Base-by-base conservation (phyloP, 805 yeast species). In the Wickerhamomyces subpelliculosus region DNA sequence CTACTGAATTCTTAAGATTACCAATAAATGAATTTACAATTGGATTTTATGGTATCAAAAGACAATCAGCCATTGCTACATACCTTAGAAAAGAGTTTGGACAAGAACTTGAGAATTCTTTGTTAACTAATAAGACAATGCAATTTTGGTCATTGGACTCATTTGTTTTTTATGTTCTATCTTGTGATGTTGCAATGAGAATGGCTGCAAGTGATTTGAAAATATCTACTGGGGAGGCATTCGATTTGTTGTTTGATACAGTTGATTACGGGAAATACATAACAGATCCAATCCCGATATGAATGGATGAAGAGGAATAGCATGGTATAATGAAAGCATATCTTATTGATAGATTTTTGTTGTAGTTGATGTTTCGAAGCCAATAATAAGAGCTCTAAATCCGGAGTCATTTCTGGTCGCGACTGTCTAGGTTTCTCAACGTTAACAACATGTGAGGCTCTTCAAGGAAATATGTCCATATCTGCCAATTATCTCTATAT, bases 91-190 rank as follows among this genome's bases (percentile, higher is more conserved):
- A 54, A 2, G 43, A 49, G 11, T 67, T 57, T 37, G 52, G 54
- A 19, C 37, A 47, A 1, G 51, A 61, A 22, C 44, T 80, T 4
- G 40, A 37, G 42, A 21, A 46, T 54, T 31, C 40, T 36, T 30
- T 38, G 0, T 4, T n/a, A 36, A 58, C 45, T 3, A 73, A 73
- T 45, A 58, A 62, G 17, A 73, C 78, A 1, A 55, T 81, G 8
- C 58, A 62, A 32, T 82, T 78, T 62, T 81, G 87, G 85, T 74
- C 83, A 3, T 47, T 64, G 1, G 65, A 67, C 18, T 72, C 73
- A 37, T 83, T 80, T 51, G 58, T 71, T 3, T 65, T 72, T 14
- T 77, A 74, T 48, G 78, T 81, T 2, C 54, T 83, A 19, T 78
- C 84, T 8, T 79, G 82, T 21, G 89, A 82, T 47, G 54, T 82